These are phyloP conservation scores for Solanum medicagineum DNA, from an alignment of 257 asterid species.

Conservation along the genomic window DNA sequence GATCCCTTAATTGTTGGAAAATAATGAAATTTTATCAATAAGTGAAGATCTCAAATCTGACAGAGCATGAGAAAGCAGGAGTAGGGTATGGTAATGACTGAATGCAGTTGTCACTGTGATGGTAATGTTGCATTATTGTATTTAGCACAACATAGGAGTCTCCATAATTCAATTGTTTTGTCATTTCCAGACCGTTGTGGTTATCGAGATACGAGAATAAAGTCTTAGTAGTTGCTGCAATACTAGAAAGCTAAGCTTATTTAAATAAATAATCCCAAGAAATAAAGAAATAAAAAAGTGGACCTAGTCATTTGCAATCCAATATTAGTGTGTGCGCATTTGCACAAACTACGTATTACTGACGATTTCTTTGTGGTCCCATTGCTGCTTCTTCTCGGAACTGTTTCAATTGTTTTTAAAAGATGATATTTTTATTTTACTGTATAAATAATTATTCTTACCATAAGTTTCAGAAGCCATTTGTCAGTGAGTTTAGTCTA, in stretches of 20 bases:
- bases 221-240: neutral
- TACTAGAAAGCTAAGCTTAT: neutral
- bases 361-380: neutral
- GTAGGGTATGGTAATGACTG: neutral
- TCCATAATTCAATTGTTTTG: neutral
- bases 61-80: neutral
- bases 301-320: neutral
- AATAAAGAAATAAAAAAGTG: neutral
- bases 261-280: neutral
- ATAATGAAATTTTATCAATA: neutral
- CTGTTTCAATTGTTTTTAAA: neutral
- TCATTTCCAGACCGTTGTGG: neutral
- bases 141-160: neutral
- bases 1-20: neutral
- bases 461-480: neutral
- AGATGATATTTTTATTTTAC: neutral
- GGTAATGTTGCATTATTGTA: neutral
- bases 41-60: neutral
- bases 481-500: neutral
- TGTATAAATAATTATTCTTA: neutral
- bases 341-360: neutral
- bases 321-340: neutral
- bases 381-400: neutral
- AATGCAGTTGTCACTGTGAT: neutral
- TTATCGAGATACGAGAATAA: neutral